Base-by-base conservation (phyloP, 768 basidiomycete species). In the Calvatia gigantea region DNA sequence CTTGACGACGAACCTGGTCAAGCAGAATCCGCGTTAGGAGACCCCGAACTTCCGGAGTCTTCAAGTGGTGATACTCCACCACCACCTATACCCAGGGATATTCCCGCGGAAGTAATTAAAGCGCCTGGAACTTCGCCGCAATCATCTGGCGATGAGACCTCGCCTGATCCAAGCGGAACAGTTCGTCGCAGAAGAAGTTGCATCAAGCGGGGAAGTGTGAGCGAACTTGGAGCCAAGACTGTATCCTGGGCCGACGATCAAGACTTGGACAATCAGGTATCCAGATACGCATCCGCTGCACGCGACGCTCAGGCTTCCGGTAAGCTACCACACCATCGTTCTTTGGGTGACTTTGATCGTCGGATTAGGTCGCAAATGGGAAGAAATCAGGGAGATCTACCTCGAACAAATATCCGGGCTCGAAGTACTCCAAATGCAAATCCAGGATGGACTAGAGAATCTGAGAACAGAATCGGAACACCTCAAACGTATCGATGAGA, bases 181-280 rank as follows among this genome's bases (percentile, higher is more conserved):
- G 60, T 76, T 9, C 70, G 73, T 33, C 81, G 76, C 52, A 72
- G 81, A 58, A 74, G 84, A 56, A 89, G 87, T 61, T 86, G 83
- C 61, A 77, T 89, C 60, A 87, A 81, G 67, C 80, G 84, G 54
- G 73, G 70, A 19, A 79, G 77, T 61, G 69, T 79, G 57, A 81
- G 78, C 38, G 82, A 85, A 57, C 72, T 82, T 27, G 54, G 54
- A 31, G 68, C 75, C 15, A 89, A 89, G 70, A 79, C 81, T 4
- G 87, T 89, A 6, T 86, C 86, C 33, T 89, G 87, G 87, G 87
- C 87, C 23, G 87, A 87, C 69, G 79, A 84, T 56, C 77, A 75
- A 11, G 85, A 85, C 51, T 76, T 83, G 71, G 73, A 77, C 25
- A 76, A 75, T 6, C 83, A 84, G 60, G 73, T 86, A 55, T 73